Evolutionary conservation across 2,329 filamentous ascomycete genomes (phyloP).

Genomic region (Penicillium sp.): DNA sequence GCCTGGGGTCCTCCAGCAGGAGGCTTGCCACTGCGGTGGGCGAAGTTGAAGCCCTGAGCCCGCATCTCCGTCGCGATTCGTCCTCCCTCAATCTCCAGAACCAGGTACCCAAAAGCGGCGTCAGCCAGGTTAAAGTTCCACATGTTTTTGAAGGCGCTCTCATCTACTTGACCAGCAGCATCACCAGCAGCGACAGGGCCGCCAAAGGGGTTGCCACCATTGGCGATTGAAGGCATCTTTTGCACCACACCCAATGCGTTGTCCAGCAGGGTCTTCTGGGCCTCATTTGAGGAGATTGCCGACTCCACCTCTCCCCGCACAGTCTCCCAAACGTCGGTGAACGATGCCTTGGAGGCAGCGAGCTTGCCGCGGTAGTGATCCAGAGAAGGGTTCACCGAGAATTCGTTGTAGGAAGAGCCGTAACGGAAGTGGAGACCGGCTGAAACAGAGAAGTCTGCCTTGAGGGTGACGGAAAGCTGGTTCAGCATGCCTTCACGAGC

Average conservation of each 20-base stretch:
- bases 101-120: conserved; percentile 92
- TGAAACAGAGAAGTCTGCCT: conserved; percentile 97
- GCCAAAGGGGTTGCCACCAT: conserved; percentile 94
- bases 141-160: conserved; percentile 99
- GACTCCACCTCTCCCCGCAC: conserved; percentile 94
- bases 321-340: conserved; percentile 99
- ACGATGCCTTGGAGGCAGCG: conserved; percentile 94
- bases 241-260: conserved; percentile 90
- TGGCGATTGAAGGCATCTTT: conserved; percentile 94
- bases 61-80: conserved; percentile 98
- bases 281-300: conserved; percentile 87
- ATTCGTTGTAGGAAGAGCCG: conserved; percentile 98
- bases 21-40: conserved; percentile 85
- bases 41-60: conserved; percentile 98
- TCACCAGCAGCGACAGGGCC: conserved; percentile 67
- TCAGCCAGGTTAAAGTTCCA: conserved; percentile 99
- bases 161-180: conserved; percentile 82
- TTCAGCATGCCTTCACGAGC: conserved; percentile 95
- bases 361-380: conserved; percentile 99
- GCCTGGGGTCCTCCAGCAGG: conserved; percentile 32
- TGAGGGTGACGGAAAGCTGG: conserved; percentile 93
- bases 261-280: conserved; percentile 84
- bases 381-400: conserved; percentile 95
- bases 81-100: conserved; percentile 90
- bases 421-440: conserved; percentile 97